Conservation (phyloP, 345 rosid genomes). For the Turritis glabra region DNA sequence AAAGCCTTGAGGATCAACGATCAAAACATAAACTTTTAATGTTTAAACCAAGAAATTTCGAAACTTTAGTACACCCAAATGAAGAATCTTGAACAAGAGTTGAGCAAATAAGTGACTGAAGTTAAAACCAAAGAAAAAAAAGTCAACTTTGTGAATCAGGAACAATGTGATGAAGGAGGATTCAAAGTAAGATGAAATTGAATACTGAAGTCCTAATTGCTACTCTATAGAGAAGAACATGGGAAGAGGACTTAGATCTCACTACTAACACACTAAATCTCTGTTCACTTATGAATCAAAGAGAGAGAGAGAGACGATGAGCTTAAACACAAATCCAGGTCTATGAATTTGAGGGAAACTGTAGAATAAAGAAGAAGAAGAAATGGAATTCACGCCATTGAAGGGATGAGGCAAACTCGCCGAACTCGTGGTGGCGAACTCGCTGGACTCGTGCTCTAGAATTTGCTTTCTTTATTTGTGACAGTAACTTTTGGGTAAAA, state of each 20-base stretch:
- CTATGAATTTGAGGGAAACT: background rate
- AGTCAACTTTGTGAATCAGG: slow-evolving; percentile 30
- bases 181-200: background rate
- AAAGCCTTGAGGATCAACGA: background rate
- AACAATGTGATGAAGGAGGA: slow-evolving; percentile 7
- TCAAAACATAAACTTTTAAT: background rate
- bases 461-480: background rate
- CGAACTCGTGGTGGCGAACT: slow-evolving; percentile 21
- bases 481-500: slow-evolving; percentile 21
- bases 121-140: background rate
- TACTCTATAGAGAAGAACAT: slow-evolving; percentile 1
- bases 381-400: slow-evolving; percentile 28
- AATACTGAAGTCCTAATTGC: slow-evolving; percentile 5
- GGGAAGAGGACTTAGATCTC: background rate
- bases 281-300: background rate
- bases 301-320: background rate
- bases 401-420: slow-evolving; percentile 15
- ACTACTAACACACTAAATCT: background rate
- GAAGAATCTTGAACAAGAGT: slow-evolving; percentile 1
- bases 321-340: background rate
- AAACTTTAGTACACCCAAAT: slow-evolving; percentile 8
- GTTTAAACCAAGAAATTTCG: slow-evolving; percentile 2
- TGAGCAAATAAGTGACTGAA: background rate
- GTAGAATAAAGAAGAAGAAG: background rate
- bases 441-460: no score